Percentiles rank a stretch among this genome's conserved stretches.
phyloP scores from a whole-genome alignment of 2,329 filamentous ascomycete species.

The Blastomyces emzantsi region DNA sequence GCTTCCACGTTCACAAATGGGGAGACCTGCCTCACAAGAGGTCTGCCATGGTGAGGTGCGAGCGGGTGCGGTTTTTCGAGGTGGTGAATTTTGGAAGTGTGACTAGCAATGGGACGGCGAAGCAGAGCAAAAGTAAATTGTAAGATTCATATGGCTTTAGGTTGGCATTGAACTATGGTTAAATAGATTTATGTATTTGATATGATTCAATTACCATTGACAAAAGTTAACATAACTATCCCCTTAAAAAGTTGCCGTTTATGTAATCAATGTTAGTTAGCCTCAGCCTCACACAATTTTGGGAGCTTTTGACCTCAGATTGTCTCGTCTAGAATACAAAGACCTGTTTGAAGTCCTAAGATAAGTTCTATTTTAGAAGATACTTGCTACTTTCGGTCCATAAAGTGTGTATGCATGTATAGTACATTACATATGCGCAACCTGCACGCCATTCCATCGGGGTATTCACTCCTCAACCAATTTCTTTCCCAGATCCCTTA shows the following conservation, averaged over 20 bases:
- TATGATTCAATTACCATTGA: no score
- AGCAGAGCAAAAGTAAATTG: constrained; percentile 19
- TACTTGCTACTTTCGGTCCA: not conserved
- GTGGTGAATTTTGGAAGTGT: constrained; percentile 38
- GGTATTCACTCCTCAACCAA: constrained; percentile 26
- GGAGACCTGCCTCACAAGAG: constrained; percentile 65
- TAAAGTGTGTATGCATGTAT: not conserved
- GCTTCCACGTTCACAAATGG: constrained; percentile 62
- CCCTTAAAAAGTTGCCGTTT: not conserved
- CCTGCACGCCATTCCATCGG: not conserved
- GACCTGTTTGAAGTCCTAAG: not conserved
- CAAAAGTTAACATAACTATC: no score
- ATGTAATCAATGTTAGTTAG: not conserved
- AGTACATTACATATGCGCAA: not conserved
- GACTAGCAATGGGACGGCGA: constrained; percentile 19
- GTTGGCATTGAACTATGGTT: not conserved
- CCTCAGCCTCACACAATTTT: not conserved
- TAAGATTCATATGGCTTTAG: constrained; percentile 10
- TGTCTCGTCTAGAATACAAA: no score
- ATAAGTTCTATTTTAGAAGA: not conserved
- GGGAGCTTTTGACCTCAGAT: not conserved
- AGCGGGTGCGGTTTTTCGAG: constrained; percentile 61
- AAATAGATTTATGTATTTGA: not conserved
- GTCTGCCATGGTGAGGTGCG: constrained; percentile 56
- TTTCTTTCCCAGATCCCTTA: constrained; percentile 41